Evolutionary conservation across 306 rosid species (phyloP).

Genomic region (Leucaena leucocephala): DNA sequence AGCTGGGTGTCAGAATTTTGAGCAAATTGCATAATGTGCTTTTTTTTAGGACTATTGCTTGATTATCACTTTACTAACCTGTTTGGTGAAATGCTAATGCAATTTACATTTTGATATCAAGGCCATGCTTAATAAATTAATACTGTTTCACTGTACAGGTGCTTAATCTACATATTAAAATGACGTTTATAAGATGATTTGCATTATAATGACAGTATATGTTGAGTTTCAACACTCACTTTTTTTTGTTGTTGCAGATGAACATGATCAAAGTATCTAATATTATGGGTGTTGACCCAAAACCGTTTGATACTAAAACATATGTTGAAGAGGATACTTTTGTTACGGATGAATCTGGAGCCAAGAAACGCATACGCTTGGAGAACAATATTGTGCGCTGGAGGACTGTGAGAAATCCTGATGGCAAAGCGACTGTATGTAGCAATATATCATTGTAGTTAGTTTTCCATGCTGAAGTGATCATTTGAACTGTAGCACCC

Average conservation of each 20-base stretch:
- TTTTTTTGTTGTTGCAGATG: constrained; percentile 59
- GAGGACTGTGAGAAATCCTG: constrained; percentile 70
- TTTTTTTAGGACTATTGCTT: constrained; percentile 18
- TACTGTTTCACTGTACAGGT: background rate
- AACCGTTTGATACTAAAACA: constrained; percentile 88
- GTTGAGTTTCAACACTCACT: constrained; percentile 24
- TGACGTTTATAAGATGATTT: constrained; percentile 8
- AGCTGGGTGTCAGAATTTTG: constrained; percentile 28
- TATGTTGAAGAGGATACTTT: constrained; percentile 95
- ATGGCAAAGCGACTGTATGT: constrained; percentile 79
- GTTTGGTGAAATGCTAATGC: constrained; percentile 16
- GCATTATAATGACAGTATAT: constrained; percentile 30
- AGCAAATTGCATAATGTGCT: constrained; percentile 26
- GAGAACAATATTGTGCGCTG: constrained; percentile 97
- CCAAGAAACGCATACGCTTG: constrained; percentile 91
- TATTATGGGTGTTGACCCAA: constrained; percentile 93
- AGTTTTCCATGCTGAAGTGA: constrained; percentile 27
- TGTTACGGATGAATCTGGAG: constrained; percentile 96
- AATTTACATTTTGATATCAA: constrained; percentile 15
- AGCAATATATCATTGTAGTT: constrained; percentile 35
- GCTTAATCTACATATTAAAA: constrained; percentile 22
- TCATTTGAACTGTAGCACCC: constrained; percentile 26
- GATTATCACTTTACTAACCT: constrained; percentile 18
- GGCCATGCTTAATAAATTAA: constrained; percentile 10
- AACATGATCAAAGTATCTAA: constrained; percentile 97